Conservation (phyloP, 495 filamentous ascomycete species). For the Xanthoparmelia taractica region DNA sequence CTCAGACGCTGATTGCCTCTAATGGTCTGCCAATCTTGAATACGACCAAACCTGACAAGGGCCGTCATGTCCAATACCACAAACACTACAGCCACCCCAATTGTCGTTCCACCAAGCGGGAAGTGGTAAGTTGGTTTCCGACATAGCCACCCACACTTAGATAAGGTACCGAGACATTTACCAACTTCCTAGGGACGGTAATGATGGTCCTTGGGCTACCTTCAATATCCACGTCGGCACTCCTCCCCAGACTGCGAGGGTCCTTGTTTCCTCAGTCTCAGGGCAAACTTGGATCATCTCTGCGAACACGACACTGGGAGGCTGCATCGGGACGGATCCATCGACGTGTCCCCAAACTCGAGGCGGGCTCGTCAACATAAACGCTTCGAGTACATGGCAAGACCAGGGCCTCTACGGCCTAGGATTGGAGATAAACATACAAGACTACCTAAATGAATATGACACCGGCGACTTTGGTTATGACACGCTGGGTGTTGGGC, state of each 20-base stretch:
- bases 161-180: neutral
- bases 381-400: conserved; percentile 43
- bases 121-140: conserved; percentile 18
- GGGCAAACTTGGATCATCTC: conserved; percentile 31
- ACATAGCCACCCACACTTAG: conserved; percentile 3
- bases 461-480: conserved; percentile 41
- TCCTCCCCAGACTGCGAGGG: conserved; percentile 32
- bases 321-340: conserved; percentile 31
- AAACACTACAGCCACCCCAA: conserved; percentile 15
- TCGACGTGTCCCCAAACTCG: conserved; percentile 40
- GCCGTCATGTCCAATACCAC: conserved; percentile 13
- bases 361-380: conserved; percentile 43
- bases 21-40: neutral
- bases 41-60: neutral
- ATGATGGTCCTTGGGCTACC: conserved; percentile 37
- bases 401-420: conserved; percentile 36
- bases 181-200: conserved; percentile 30
- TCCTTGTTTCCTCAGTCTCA: conserved; percentile 31
- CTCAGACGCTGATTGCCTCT: neutral
- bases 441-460: conserved; percentile 36
- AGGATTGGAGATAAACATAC: conserved; percentile 38
- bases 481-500: conserved; percentile 45
- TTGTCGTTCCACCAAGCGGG: conserved; percentile 24
- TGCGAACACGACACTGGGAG: conserved; percentile 28
- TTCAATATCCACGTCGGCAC: conserved; percentile 35